These are phyloP conservation scores for Citrullus mucosospermus DNA, from an alignment of 306 rosid species.

Conservation along the genomic window DNA sequence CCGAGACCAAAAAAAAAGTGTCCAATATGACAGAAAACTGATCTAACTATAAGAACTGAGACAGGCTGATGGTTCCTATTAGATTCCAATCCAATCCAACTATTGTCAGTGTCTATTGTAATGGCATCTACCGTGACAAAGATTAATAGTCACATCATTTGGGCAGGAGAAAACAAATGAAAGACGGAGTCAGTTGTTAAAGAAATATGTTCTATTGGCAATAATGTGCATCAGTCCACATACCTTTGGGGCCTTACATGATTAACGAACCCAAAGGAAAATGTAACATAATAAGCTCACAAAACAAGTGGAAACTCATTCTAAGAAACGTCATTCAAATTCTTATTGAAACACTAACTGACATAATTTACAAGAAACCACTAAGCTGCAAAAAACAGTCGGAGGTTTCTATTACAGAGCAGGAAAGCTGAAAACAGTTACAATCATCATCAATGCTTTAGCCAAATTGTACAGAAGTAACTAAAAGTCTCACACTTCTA, in stretches of 20 bases:
- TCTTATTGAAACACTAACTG: conserved; percentile 45
- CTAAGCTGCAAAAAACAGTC: conserved; percentile 35
- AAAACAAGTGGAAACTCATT: not conserved
- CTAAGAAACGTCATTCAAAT: conserved; percentile 15
- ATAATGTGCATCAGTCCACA: not conserved
- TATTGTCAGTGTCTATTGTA: not conserved
- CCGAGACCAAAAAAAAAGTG: not conserved
- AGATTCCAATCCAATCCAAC: not conserved
- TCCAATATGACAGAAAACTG: not conserved
- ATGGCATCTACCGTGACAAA: not conserved
- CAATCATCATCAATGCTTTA: conserved; percentile 19
- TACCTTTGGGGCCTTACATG: not conserved
- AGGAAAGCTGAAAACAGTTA: conserved; percentile 24
- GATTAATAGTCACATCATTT: not conserved
- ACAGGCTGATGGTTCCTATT: not conserved
- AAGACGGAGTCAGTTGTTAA: not conserved
- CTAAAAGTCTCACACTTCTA: conserved; percentile 35
- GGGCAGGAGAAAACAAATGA: not conserved
- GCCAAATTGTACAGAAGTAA: conserved; percentile 40
- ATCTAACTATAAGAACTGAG: not conserved
- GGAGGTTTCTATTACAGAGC: conserved; percentile 44
- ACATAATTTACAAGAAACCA: conserved; percentile 49
- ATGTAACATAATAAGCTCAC: not conserved
- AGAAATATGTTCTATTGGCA: not conserved
- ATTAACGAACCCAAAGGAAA: not conserved